Conservation (phyloP, 1,284 basidiomycete genomes). For the Boletellus deceptivus region DNA sequence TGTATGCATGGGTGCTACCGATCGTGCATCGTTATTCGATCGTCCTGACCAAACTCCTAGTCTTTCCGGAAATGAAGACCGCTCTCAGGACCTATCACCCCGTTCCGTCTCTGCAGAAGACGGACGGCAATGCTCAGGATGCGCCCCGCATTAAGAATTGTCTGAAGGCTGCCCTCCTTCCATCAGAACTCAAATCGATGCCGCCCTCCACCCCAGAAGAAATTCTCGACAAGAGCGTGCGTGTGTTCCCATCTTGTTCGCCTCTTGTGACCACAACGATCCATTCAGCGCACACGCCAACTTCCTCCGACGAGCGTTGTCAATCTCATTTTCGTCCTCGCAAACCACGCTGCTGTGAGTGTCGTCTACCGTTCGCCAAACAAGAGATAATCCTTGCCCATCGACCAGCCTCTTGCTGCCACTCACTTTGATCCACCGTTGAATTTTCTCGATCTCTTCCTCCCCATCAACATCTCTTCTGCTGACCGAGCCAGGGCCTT, state of each 20-base stretch:
- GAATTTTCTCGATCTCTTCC: constrained; percentile 81
- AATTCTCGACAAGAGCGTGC: constrained; percentile 60
- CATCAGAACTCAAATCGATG: constrained; percentile 64
- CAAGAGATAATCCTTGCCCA: constrained; percentile 4
- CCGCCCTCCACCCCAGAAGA: constrained; percentile 71
- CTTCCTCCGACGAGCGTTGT: constrained; percentile 78
- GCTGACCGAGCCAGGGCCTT: constrained; percentile 71
- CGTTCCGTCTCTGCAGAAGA: constrained; percentile 64
- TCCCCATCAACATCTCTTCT: constrained; percentile 70
- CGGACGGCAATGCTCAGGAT: constrained; percentile 65
- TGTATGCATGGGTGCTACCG: constrained; percentile 46
- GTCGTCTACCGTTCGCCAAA: constrained; percentile 2
- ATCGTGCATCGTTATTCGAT: constrained; percentile 14
- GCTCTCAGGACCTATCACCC: constrained; percentile 70
- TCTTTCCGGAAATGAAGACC: constrained; percentile 69
- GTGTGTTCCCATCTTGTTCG: constrained; percentile 22
- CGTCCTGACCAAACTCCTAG: constrained; percentile 30
- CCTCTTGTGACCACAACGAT: constrained; percentile 2
- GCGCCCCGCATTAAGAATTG: constrained; percentile 72
- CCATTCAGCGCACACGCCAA: constrained; percentile 49
- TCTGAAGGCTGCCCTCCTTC: constrained; percentile 73
- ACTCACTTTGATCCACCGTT: constrained; percentile 72
- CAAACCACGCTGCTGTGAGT: constrained; percentile 65
- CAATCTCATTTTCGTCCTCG: constrained; percentile 63
- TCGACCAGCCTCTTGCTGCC: constrained; percentile 57